Base-by-base conservation (phyloP, 495 filamentous ascomycete genomes). In the Trichoderma reesei region DNA sequence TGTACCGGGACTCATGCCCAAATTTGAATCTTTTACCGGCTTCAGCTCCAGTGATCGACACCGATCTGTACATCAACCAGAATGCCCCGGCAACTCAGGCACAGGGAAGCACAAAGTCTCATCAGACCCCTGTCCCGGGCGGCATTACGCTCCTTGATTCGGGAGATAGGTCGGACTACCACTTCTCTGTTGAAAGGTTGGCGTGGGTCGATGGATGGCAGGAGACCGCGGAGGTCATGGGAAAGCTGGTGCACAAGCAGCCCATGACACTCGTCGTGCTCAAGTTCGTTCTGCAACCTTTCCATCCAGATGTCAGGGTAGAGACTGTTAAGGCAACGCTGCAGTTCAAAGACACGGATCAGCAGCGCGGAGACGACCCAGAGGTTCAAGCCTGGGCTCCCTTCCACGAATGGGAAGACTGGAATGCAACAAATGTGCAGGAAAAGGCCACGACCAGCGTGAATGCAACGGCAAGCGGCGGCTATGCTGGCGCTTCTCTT, bases 181-280 rank as follows among this genome's bases (percentile, higher is more conserved):
- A 41, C 8, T 41, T 41, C 39, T 41, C 39, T 7, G 39, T 41
- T 9, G 39, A 41, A 41, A 41, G 39, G 39, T 13, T 41, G 39
- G 26, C 26, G 26, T 60, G 59, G 59, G 31, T 41, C 14, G 59
- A 60, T 38, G 59, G 59, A 60, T 60, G 59, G 59, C 13, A 41
- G 8, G 13, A 36, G 16, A 37, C 48, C 5, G 31, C 48, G 7
- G 5, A 26, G 3, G 20, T 26, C 2, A 31, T 1, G 6, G 48
- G 18, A 7, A 20, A 38, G 5, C 4, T 4, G 20, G 6, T n/a
- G 7, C 33, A 37, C 38, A 9, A 10, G 4, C 34, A 38, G 31
- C 33, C 37, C n/a, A 41, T 60, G 37, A 60, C 59, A 9, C 33
- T 60, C 4, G 59, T 60, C 1, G 59, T 60, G 4, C 31, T 60